These are phyloP conservation scores for Elsinoe arachidis DNA, from an alignment of 2,329 filamentous ascomycete species.

Conservation along the genomic window DNA sequence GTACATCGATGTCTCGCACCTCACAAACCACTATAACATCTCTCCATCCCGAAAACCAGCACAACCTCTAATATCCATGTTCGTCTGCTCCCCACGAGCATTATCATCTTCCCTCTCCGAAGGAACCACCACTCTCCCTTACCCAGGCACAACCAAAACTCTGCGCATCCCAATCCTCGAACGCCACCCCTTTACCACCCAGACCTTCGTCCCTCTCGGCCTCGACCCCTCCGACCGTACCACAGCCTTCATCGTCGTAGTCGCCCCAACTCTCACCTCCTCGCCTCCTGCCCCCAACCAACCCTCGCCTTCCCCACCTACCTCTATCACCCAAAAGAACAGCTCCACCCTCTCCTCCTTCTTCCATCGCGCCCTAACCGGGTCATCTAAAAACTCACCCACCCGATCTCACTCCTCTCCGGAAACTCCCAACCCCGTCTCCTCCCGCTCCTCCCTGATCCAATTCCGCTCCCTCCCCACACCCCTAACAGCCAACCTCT, in stretches of 20 bases:
- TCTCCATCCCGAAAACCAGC: conserved; percentile 51
- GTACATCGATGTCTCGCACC: conserved; percentile 68
- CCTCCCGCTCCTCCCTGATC: neutral
- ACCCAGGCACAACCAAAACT: conserved; percentile 12
- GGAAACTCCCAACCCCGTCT: neutral
- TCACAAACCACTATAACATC: conserved; percentile 61
- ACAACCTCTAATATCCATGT: conserved; percentile 72
- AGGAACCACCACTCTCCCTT: conserved; percentile 10
- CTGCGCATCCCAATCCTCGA: conserved; percentile 8
- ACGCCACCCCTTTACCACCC: conserved; percentile 85
- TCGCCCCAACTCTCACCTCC: conserved; percentile 65
- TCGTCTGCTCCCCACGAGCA: conserved; percentile 65
- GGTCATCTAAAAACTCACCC: conserved; percentile 43
- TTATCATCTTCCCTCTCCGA: conserved; percentile 28
- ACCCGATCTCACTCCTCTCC: conserved; percentile 20
- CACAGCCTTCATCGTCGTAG: conserved; percentile 70
- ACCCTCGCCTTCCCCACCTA: conserved; percentile 38
- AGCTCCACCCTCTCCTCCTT: conserved; percentile 28
- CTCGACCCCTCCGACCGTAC: conserved; percentile 38
- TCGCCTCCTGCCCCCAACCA: conserved; percentile 19
- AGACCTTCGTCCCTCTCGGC: conserved; percentile 79
- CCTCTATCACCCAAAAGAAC: conserved; percentile 17
- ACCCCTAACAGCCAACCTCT: conserved; percentile 23
- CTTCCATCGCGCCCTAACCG: conserved; percentile 34
- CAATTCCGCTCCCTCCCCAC: conserved; percentile 11